Evolutionary conservation across 106 monocot species (phyloP).

Genomic region (Allium fistulosum): DNA sequence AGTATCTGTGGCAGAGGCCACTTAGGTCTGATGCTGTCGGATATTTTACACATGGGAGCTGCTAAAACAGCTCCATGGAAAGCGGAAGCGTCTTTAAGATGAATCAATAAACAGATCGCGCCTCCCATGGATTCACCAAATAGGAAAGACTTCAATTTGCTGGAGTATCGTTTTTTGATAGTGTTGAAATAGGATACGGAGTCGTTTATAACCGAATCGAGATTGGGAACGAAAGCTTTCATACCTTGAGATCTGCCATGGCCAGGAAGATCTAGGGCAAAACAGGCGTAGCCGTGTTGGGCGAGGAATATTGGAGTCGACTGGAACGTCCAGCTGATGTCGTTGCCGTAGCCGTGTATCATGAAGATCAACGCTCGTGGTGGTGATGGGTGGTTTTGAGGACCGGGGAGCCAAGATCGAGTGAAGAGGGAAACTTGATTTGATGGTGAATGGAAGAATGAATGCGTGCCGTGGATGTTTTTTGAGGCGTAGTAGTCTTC

Average conservation of each 20-base stretch:
- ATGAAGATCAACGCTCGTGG: slow-evolving; percentile 58
- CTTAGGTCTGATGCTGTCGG: slow-evolving; percentile 52
- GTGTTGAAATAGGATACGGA: slow-evolving; percentile 39
- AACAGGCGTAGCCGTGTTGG: slow-evolving; percentile 55
- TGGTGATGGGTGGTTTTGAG: background rate
- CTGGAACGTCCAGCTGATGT: slow-evolving; percentile 96
- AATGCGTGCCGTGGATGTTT: slow-evolving; percentile 25
- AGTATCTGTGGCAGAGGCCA: slow-evolving; percentile 74
- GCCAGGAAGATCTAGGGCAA: slow-evolving; percentile 78
- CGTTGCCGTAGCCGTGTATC: slow-evolving; percentile 96
- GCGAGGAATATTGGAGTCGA: slow-evolving; percentile 80
- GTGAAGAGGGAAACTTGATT: slow-evolving; percentile 50
- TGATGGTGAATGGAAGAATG: slow-evolving; percentile 24
- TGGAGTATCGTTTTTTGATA: background rate
- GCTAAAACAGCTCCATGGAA: slow-evolving; percentile 68
- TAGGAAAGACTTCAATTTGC: slow-evolving; percentile 21
- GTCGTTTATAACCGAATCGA: slow-evolving; percentile 36
- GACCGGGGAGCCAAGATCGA: slow-evolving; percentile 67
- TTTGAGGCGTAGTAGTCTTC: slow-evolving; percentile 46
- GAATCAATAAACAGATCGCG: slow-evolving; percentile 65
- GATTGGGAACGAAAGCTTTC: slow-evolving; percentile 72
- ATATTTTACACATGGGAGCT: slow-evolving; percentile 83
- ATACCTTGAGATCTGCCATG: slow-evolving; percentile 77
- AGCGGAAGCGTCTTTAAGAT: slow-evolving; percentile 19
- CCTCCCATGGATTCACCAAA: slow-evolving; percentile 93